Base-by-base conservation (phyloP, 192 early-diverging fungal species). In the Coemansia sp. region DNA sequence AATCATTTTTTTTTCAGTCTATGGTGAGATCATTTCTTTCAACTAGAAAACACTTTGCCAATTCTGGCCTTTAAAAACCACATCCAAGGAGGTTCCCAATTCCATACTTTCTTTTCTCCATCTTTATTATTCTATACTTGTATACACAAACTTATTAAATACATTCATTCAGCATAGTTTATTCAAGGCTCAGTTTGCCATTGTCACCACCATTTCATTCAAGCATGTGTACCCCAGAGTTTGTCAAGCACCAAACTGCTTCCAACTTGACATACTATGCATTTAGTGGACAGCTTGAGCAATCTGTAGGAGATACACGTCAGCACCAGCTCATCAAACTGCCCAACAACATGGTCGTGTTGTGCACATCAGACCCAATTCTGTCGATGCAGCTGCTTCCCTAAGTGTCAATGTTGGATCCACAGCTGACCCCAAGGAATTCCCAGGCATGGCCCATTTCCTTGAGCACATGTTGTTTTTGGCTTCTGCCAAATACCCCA, bases 381-480 rank as follows among this genome's bases (percentile, higher is more conserved):
- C 70, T 17, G 41, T 60, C 23, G 71, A 83, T 51, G 73, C 87
- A 7, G 79, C 85, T 10, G 87, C 87, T 2, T 70, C 83, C 0
- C 63, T 88, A 12, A 78, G 79, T 54, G 85, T 91, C 12, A 76
- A 84, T 60, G 83, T 91, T 47, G 89, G 89, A 24, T 66, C 82
- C 32, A 58, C 85, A 17, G 78, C 64, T 32, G 83, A 89, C 67
- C 85, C 86, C 6, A 76, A 79, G 59, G 66, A 84, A 29, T 55
- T 88, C 10, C 84, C 67, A 43, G 90, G 90, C 0, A 71, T 91
- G 23, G 88, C 90, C 0, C 90, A 91, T 52, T 89, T 88, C 49
- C 83, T 85, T 60, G 90, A 91, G 65, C 90, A 91, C 65, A 63
- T 91, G 49, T 69, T 90, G 12, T 89, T 88, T 67, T 76, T 89